Conservation (phyloP, 768 basidiomycete genomes). For the Collybiopsis luxurians region DNA sequence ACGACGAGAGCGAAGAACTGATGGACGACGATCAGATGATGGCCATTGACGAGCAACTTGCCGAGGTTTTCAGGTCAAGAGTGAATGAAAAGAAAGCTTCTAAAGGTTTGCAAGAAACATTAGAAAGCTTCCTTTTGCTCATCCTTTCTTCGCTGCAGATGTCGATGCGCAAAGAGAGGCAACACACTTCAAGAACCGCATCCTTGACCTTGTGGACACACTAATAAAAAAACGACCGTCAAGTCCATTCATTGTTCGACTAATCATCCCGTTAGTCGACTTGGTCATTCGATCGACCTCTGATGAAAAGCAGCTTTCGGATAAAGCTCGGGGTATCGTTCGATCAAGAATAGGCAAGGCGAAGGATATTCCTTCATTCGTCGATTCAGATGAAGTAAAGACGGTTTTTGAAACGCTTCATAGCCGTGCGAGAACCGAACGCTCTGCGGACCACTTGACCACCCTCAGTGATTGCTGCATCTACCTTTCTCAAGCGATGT, state of each 20-base stretch:
- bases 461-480: slow-evolving; percentile 68
- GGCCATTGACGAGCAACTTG: slow-evolving; percentile 90
- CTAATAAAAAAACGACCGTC: slow-evolving; percentile 76
- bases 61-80: slow-evolving; percentile 77
- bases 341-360: slow-evolving; percentile 69
- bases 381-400: slow-evolving; percentile 41
- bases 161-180: slow-evolving; percentile 81
- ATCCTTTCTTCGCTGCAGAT: slow-evolving; percentile 30
- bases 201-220: slow-evolving; percentile 90
- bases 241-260: slow-evolving; percentile 63
- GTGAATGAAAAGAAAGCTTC: slow-evolving; percentile 55
- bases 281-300: slow-evolving; percentile 61
- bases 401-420: slow-evolving; percentile 65
- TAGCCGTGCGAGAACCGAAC: slow-evolving; percentile 62
- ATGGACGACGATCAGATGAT: slow-evolving; percentile 99
- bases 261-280: slow-evolving; percentile 76
- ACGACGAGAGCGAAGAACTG: slow-evolving; percentile 48
- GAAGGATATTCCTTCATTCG: slow-evolving; percentile 58
- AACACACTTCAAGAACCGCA: slow-evolving; percentile 93
- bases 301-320: slow-evolving; percentile 86
- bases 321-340: slow-evolving; percentile 83
- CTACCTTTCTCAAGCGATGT: slow-evolving; percentile 57
- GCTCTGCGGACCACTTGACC: slow-evolving; percentile 57
- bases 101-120: slow-evolving; percentile 49
- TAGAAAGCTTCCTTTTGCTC: not conserved